phyloP scores from a whole-genome alignment of 495 filamentous ascomycete genomes.

The Xylaria acuta region DNA sequence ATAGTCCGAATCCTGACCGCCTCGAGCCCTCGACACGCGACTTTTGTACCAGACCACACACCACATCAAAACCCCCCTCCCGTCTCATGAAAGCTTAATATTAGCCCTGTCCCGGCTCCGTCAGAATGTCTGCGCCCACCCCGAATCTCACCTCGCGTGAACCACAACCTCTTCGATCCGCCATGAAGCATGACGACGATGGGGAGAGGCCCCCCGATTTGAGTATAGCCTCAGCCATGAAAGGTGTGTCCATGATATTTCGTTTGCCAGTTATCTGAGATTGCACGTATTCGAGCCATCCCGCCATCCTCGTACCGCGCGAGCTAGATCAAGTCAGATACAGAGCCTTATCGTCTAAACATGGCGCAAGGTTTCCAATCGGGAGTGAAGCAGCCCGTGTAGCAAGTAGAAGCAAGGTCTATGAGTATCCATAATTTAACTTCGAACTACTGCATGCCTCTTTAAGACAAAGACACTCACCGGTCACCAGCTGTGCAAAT shows the following conservation, averaged over 20 bases:
- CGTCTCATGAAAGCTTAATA: neutral
- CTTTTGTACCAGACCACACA: constrained; percentile 5
- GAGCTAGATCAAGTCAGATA: neutral
- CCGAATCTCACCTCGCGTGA: constrained; percentile 31
- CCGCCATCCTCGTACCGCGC: neutral
- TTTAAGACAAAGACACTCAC: constrained; percentile 21
- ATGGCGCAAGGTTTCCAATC: neutral
- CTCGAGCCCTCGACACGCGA: neutral
- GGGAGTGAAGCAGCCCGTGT: neutral
- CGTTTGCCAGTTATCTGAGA: constrained; percentile 7
- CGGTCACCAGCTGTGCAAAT: constrained; percentile 52
- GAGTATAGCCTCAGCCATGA: constrained; percentile 39
- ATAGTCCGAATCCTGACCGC: constrained; percentile 2
- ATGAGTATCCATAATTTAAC: neutral
- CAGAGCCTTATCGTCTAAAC: neutral
- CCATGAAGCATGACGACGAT: constrained; percentile 53
- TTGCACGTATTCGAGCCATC: neutral
- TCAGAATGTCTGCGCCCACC: constrained; percentile 35
- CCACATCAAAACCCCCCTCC: neutral
- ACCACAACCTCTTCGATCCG: constrained; percentile 48
- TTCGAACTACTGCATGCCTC: neutral
- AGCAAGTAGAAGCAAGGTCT: neutral
- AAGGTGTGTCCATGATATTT: constrained; percentile 46
- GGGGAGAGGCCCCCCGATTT: constrained; percentile 43
- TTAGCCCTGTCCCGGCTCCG: neutral